A percentile compares a stretch with the other conserved stretches of the same genome.
Evolutionary conservation across 202 grass and related monocot genomes (phyloP).

Genomic region (Panicum hallii): DNA sequence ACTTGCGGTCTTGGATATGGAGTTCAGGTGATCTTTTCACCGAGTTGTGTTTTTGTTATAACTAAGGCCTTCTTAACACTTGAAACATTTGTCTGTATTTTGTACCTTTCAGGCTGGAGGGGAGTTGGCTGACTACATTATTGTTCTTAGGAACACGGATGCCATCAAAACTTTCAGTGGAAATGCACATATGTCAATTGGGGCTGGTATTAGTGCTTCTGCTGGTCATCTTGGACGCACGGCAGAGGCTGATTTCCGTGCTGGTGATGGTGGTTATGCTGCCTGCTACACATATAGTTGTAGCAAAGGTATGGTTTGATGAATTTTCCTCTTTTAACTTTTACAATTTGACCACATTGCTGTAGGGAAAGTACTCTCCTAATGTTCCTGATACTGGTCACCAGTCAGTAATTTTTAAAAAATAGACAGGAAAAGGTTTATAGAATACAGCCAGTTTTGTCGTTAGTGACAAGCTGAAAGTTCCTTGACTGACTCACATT

Average conservation of each 20-base stretch:
- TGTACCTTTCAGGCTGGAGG: conserved; percentile 71
- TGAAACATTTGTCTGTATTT: conserved; percentile 26
- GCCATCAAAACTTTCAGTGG: conserved; percentile 91
- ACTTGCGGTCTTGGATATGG: conserved; percentile 93
- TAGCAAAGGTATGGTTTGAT: conserved; percentile 80
- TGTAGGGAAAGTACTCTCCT: conserved; percentile 12
- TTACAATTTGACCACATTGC: conserved; percentile 5
- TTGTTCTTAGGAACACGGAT: conserved; percentile 83
- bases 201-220: conserved; percentile 83
- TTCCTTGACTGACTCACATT: conserved; percentile 6
- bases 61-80: conserved; percentile 22
- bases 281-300: conserved; percentile 97
- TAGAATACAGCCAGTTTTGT: not conserved
- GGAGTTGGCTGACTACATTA: conserved; percentile 89
- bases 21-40: conserved; percentile 60
- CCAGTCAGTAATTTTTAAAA: not conserved
- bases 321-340: not conserved
- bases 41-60: conserved; percentile 31
- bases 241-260: conserved; percentile 85
- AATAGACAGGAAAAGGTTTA: conserved; percentile 2
- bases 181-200: conserved; percentile 80
- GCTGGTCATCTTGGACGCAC: conserved; percentile 78
- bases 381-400: conserved; percentile 23
- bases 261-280: conserved; percentile 90
- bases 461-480: conserved; percentile 13